Evolutionary conservation across 495 filamentous ascomycete genomes (phyloP).

Genomic region (Aspergillus ellipticus): DNA sequence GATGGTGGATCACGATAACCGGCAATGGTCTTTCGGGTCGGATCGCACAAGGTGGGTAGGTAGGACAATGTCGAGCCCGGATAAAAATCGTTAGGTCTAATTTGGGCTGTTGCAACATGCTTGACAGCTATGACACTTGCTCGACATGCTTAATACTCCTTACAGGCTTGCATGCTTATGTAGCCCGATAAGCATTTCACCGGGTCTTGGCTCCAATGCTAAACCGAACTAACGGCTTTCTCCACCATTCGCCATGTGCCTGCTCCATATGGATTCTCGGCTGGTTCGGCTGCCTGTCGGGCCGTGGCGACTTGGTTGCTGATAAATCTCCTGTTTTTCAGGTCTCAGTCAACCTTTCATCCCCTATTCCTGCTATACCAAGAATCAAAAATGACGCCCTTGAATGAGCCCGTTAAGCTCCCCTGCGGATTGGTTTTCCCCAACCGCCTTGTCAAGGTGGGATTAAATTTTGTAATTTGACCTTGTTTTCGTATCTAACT

Average conservation of each 20-base stretch:
- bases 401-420: slow-evolving; percentile 43
- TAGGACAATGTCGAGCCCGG: too few species aligned
- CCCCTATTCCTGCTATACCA: not conserved
- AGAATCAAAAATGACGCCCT: slow-evolving; percentile 21
- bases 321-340: not conserved
- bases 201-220: not conserved
- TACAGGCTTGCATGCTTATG: too few species aligned
- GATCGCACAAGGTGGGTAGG: too few species aligned
- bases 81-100: too few species aligned
- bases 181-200: not conserved
- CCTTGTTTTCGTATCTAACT: not conserved
- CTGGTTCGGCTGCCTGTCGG: not conserved
- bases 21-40: too few species aligned
- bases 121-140: too few species aligned
- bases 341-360: not conserved
- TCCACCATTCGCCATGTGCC: not conserved
- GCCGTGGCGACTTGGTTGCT: not conserved
- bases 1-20: too few species aligned
- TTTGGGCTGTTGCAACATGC: too few species aligned
- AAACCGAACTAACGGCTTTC: not conserved
- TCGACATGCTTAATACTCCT: too few species aligned
- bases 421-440: slow-evolving; percentile 50
- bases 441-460: slow-evolving; percentile 52
- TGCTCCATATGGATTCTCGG: not conserved
- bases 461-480: not conserved